phyloP scores from a whole-genome alignment of 2,329 filamentous ascomycete genomes.

The Teratosphaeria epicoccoides region DNA sequence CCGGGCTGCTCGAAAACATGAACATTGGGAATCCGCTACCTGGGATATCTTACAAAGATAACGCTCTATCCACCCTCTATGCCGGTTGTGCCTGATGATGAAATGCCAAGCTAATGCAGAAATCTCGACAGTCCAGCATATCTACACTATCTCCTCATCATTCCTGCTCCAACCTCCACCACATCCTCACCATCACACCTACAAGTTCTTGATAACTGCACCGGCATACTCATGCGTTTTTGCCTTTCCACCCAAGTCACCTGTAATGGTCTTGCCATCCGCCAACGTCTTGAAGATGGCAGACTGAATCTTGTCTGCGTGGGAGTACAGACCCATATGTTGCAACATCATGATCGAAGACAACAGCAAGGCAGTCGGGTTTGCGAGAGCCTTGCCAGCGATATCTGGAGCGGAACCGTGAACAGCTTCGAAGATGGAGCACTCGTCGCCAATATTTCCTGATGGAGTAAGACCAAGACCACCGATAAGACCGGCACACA shows the following conservation, averaged over 20 bases:
- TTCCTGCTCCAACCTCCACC: neutral
- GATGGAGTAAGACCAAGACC: slow-evolving; percentile 94
- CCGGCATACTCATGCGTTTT: slow-evolving; percentile 91
- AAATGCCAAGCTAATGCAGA: neutral
- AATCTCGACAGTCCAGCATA: neutral
- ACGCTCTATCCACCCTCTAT: neutral
- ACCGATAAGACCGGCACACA: slow-evolving; percentile 97
- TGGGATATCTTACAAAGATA: neutral
- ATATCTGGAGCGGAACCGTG: slow-evolving; percentile 97
- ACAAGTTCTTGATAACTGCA: slow-evolving; percentile 68
- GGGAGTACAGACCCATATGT: slow-evolving; percentile 83
- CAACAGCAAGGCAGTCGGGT: slow-evolving; percentile 91
- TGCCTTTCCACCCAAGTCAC: slow-evolving; percentile 89
- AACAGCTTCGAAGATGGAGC: slow-evolving; percentile 99
- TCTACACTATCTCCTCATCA: neutral
- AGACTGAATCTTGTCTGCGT: slow-evolving; percentile 81
- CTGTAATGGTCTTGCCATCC: slow-evolving; percentile 80
- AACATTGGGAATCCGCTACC: neutral
- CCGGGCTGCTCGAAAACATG: neutral
- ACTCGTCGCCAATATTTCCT: slow-evolving; percentile 97
- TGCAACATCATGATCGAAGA: slow-evolving; percentile 99
- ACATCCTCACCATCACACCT: slow-evolving; percentile 1
- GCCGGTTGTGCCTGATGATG: neutral
- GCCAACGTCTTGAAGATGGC: slow-evolving; percentile 53
- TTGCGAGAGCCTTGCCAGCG: slow-evolving; percentile 88